Conservation (phyloP, 345 rosid species). For the Murraya paniculata region DNA sequence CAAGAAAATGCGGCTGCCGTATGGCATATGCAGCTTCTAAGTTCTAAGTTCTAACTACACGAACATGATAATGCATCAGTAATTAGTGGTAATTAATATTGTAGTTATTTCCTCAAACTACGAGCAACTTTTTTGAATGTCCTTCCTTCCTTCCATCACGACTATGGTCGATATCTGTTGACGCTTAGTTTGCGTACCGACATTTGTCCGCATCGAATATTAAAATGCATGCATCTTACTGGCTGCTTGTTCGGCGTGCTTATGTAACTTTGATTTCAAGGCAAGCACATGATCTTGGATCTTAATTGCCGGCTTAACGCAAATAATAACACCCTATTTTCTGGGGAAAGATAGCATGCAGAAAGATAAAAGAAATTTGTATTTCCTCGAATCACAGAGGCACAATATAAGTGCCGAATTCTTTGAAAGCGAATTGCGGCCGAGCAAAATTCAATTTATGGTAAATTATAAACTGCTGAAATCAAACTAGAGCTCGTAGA, state of each 20-base stretch:
- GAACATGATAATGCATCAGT: slow-evolving; percentile 12
- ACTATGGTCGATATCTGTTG: slow-evolving; percentile 19
- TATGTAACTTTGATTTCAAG: slow-evolving; percentile 7
- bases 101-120: not conserved
- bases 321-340: slow-evolving; percentile 5
- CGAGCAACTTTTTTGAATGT: slow-evolving; percentile 19
- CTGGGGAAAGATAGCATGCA: slow-evolving; percentile 4
- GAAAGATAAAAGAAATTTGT: not conserved
- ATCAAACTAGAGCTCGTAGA: too few relatives aligned
- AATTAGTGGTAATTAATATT: not conserved
- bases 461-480: too few relatives aligned
- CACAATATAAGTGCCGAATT: not conserved
- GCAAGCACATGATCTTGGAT: slow-evolving; percentile 23
- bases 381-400: not conserved
- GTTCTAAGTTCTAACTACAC: not conserved
- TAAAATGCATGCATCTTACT: slow-evolving; percentile 1
- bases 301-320: not conserved
- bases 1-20: slow-evolving; percentile 70
- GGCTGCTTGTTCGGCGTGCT: slow-evolving; percentile 31
- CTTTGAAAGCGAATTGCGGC: too few relatives aligned
- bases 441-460: too few relatives aligned
- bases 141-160: slow-evolving; percentile 3
- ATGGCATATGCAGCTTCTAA: slow-evolving; percentile 26
- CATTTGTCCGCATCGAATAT: slow-evolving; percentile 30
- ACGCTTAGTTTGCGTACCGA: slow-evolving; percentile 35